phyloP scores from a whole-genome alignment of 352 stramenopile species.

The Phytophthora litchii region DNA sequence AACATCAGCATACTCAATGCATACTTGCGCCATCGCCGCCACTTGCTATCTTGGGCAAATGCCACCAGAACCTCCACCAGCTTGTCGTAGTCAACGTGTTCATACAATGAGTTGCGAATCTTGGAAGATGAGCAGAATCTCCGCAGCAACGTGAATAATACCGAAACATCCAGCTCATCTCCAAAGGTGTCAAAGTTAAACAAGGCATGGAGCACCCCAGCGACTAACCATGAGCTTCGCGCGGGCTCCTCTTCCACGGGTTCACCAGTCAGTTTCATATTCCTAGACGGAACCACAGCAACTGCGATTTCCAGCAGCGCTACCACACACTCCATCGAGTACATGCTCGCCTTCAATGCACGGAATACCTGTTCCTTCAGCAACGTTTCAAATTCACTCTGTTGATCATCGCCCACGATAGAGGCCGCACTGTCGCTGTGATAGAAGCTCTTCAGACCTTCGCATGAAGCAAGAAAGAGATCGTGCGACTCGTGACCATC shows the following conservation, averaged over 20 bases:
- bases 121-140: slow-evolving; percentile 44
- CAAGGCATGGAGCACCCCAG: slow-evolving; percentile 54
- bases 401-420: slow-evolving; percentile 12
- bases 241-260: slow-evolving; percentile 26
- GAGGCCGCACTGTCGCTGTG: slow-evolving; percentile 33
- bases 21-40: slow-evolving; percentile 44
- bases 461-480: slow-evolving; percentile 52
- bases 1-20: slow-evolving; percentile 47
- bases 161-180: slow-evolving; percentile 52
- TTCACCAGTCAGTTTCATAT: slow-evolving; percentile 4
- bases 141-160: slow-evolving; percentile 47
- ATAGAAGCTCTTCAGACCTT: slow-evolving; percentile 49
- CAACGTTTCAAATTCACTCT: slow-evolving; percentile 32
- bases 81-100: slow-evolving; percentile 52
- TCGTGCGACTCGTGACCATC: slow-evolving; percentile 43
- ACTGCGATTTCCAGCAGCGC: slow-evolving; percentile 51
- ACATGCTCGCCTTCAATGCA: slow-evolving; percentile 45
- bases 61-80: slow-evolving; percentile 47
- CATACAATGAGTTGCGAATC: slow-evolving; percentile 44
- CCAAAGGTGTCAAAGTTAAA: slow-evolving; percentile 42
- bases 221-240: slow-evolving; percentile 51
- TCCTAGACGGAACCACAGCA: slow-evolving; percentile 13
- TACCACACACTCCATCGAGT: slow-evolving; percentile 66
- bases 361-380: slow-evolving; percentile 40
- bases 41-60: slow-evolving; percentile 39